Percentiles rank a stretch among this genome's conserved stretches.
Evolutionary conservation across 164 flowering plant genomes (phyloP).

Genomic region (Pachysandra terminalis): DNA sequence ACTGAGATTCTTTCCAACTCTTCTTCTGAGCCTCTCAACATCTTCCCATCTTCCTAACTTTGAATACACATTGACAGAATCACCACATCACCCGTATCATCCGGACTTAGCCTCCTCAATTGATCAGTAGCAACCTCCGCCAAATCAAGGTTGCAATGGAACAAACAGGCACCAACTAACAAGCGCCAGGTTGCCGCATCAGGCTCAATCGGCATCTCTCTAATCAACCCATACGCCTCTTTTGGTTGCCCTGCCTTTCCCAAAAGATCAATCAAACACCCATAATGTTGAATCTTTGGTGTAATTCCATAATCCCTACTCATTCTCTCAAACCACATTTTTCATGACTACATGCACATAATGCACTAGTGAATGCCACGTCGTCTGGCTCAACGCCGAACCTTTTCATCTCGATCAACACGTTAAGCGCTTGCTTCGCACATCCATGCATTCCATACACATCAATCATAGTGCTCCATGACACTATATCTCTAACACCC

Average conservation of each 20-base stretch:
- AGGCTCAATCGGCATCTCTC: slow-evolving; percentile 17
- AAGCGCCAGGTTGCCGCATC: slow-evolving; percentile 23
- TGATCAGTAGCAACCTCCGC: slow-evolving; percentile 2
- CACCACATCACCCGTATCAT: slow-evolving; percentile 18
- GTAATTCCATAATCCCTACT: slow-evolving; percentile 7
- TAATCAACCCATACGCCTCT: slow-evolving; percentile 17
- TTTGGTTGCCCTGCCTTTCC: slow-evolving; percentile 16
- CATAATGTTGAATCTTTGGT: slow-evolving; percentile 24
- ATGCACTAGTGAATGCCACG: slow-evolving; percentile 17
- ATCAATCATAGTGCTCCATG: slow-evolving; percentile 25
- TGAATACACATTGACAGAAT: slow-evolving; percentile 17
- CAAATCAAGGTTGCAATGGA: slow-evolving; percentile 10
- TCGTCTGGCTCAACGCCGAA: slow-evolving; percentile 17
- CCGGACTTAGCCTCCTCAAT: not conserved
- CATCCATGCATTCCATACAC: slow-evolving; percentile 20
- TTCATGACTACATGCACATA: slow-evolving; percentile 24
- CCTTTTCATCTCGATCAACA: slow-evolving; percentile 14
- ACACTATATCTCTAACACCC: slow-evolving; percentile 15
- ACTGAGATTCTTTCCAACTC: slow-evolving; percentile 8
- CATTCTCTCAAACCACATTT: slow-evolving; percentile 15
- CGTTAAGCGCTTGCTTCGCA: slow-evolving; percentile 10
- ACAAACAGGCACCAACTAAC: slow-evolving; percentile 15
- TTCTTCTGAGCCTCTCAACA: slow-evolving; percentile 20
- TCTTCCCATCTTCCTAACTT: slow-evolving; percentile 19
- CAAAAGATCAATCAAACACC: slow-evolving; percentile 23